Percentiles rank a stretch among this genome's conserved stretches.
Conservation (phyloP, 2,329 filamentous ascomycete species). For the Ceratocystis cubensis region DNA sequence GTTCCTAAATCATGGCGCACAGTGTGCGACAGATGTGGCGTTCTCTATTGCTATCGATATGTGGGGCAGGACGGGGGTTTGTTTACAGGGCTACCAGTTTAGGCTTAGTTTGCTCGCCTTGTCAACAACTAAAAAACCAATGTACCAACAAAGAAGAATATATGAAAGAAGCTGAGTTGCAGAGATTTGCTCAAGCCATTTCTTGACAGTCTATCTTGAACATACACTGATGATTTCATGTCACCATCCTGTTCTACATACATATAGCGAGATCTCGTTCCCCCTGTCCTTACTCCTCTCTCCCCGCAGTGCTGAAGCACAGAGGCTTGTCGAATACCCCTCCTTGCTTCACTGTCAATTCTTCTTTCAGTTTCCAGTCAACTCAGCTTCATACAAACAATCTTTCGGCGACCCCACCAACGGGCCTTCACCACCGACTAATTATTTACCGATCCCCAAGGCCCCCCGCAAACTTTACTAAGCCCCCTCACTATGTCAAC, state of each 20-base stretch:
- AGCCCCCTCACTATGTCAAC: conserved; percentile 30
- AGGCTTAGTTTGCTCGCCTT: conserved; percentile 12
- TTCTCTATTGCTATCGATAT: background rate
- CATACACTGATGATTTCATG: too few relatives aligned
- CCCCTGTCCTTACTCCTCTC: background rate
- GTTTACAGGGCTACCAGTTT: conserved; percentile 17
- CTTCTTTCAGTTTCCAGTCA: background rate
- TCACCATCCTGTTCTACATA: background rate
- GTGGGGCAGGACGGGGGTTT: conserved; percentile 12
- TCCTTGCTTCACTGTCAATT: conserved; percentile 9
- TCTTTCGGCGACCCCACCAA: conserved; percentile 6
- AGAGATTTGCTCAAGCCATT: background rate
- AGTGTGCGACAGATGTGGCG: background rate
- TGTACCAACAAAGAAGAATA: background rate
- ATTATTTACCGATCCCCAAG: background rate
- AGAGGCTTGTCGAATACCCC: conserved; percentile 6
- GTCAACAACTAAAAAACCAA: conserved; percentile 6
- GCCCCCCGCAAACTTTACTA: background rate
- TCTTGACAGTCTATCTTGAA: too few relatives aligned
- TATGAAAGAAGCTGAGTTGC: background rate
- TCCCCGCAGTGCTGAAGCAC: background rate
- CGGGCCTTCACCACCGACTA: background rate
- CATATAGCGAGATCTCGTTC: background rate
- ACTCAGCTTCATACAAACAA: background rate
- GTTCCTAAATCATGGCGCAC: conserved; percentile 11